Evolutionary conservation across 192 early-diverging fungal species (phyloP), one percentile per base, ranked within the genome.

Genomic region (Geranomyces variabilis): DNA sequence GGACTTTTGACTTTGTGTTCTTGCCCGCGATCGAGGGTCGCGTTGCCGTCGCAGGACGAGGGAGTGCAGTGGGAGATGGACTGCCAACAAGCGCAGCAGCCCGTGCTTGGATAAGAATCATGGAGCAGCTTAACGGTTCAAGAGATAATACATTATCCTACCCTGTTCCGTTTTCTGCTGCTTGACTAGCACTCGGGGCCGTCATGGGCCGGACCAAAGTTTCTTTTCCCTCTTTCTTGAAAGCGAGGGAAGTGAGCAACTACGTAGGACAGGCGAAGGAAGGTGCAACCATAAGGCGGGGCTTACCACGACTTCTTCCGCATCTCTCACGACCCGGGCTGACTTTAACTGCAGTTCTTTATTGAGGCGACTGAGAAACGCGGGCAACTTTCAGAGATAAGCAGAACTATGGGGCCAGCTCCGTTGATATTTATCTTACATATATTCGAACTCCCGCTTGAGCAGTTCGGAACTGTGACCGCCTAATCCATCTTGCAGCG

Each of bases 201-300:
- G 79, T 66, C 45, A 75, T 55, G 9, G 83, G 81, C 48, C 75
- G 59, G 4, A 80, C 73, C 15, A 85, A 63, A 13, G 76, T 70
- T 48, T 76, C 71, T 75, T 71, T 78, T 43, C 83, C 83, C 70
- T 79, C 79, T 79, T 80, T 84, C 83, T 84, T 45, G 6, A 15
- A 30, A 46, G 45, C 9, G 19, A 57, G 22, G 26, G 17, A 30
- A 15, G 19, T 70, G 17, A 55, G 75, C 30, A 21, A 7, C n/a
- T 69, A 12, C 69, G 21, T 21, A 24, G 15, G 28, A 7, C 24
- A 15, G 46, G 31, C 41, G 28, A 4, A 41, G 10, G 10, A 3
- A 7, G 36, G 36, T 10, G 3, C 10, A 41, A 7, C 36, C 36
- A 41, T 41, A 7, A 3, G 5, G 36, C 10, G 3, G 3, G 5